Base-by-base conservation (phyloP, 1,284 basidiomycete genomes). In the Boletus calvinii region DNA sequence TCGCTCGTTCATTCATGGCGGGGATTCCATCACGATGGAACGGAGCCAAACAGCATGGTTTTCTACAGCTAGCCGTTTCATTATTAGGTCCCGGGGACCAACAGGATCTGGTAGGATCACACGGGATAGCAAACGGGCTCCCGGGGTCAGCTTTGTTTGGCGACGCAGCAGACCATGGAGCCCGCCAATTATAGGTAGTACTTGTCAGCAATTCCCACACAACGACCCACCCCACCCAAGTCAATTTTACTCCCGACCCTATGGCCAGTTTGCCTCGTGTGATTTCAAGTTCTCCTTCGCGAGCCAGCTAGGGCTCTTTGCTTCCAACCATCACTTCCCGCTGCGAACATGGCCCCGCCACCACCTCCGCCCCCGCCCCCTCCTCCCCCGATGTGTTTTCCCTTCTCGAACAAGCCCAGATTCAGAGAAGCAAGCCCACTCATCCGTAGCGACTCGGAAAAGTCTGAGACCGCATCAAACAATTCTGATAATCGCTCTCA, bases 351-450 rank as follows among this genome's bases (percentile, higher is more conserved):
- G 67, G 55, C 76, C 22, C 76, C 78, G 15, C 64, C 64, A 0
- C 68, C 61, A 4, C 72, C 75, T 0, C 73, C 74, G 0, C 73
- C 73, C 0, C 78, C 79, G 1, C 79, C 80, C 0, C 79, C 80
- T 0, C 79, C 80, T 0, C 80, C 80, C 2, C 81, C 80, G 12
- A 70, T 82, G 52, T 84, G 80, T 56, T 72, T 83, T 24, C 82
- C 82, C 8, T 82, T 80, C 64, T 32, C 69, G 2, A 72, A 73
- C 55, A 67, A 47, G 31, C 11, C 66, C 1, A 69, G 51, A 36
- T 58, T 59, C 46, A 66, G 63, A 43, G 59, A 66, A 52, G 59
- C 65, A 2, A 71, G 66, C 46, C 68, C 69, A 0, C 67, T 70
- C 56, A 49, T 66, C 20, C 69, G 69, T 31, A 57, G 48, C 34